Conservation (phyloP, 495 filamentous ascomycete genomes). For the Aspergillus kassunensis region DNA sequence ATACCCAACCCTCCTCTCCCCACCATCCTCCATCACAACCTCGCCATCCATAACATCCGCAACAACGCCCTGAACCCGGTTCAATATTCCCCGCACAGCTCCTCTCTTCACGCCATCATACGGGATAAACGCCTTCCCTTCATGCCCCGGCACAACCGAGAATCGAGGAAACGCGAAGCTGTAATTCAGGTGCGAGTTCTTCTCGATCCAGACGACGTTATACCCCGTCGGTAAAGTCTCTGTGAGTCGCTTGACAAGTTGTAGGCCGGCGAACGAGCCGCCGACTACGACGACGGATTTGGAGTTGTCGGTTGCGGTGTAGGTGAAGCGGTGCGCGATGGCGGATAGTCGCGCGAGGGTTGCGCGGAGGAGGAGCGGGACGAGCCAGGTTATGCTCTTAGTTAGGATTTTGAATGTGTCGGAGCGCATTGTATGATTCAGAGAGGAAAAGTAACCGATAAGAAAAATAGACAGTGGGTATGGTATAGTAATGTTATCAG, state of each 20-base stretch:
- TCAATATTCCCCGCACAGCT: conserved; percentile 40
- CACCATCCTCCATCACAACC: conserved; percentile 3
- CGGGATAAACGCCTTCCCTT: conserved; percentile 47
- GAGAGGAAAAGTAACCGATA: background rate
- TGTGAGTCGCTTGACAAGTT: conserved; percentile 41
- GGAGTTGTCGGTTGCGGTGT: conserved; percentile 12
- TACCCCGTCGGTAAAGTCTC: conserved; percentile 45
- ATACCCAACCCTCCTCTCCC: conserved; percentile 18
- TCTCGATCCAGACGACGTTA: conserved; percentile 52
- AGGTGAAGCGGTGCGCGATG: conserved; percentile 12
- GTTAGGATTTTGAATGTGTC: background rate
- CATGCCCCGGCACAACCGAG: conserved; percentile 30
- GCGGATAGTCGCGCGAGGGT: conserved; percentile 11
- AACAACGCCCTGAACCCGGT: conserved; percentile 27
- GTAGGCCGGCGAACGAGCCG: conserved; percentile 52
- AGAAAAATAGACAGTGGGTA: background rate
- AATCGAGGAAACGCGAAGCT: conserved; percentile 50
- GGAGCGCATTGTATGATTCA: background rate
- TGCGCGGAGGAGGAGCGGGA: conserved; percentile 6
- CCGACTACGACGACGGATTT: conserved; percentile 53
- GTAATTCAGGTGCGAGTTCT: conserved; percentile 56
- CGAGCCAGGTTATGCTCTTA: background rate
- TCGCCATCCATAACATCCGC: background rate
- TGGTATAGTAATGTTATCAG: too few species aligned
- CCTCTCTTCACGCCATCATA: conserved; percentile 23